Evolutionary conservation across 2,329 filamentous ascomycete genomes (phyloP).

Genomic region (Zasmidium angulare): DNA sequence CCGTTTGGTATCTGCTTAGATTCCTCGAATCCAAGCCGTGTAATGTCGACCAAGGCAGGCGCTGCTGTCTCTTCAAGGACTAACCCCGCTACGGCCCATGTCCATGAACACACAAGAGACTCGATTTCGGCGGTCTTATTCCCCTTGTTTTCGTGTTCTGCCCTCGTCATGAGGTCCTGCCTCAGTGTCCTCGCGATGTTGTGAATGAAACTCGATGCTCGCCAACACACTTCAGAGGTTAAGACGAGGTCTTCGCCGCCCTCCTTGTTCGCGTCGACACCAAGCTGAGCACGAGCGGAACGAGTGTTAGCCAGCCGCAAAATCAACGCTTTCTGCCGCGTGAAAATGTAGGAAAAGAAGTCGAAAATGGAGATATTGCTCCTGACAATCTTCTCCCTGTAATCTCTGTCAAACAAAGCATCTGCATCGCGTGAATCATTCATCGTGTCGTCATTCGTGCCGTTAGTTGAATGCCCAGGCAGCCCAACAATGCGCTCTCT

Average conservation of each 20-base stretch:
- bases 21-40: constrained; percentile 9
- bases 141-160: constrained; percentile 34
- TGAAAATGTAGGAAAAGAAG: constrained; percentile 91
- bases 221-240: constrained; percentile 81
- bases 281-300: constrained; percentile 43
- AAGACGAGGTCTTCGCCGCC: constrained; percentile 68
- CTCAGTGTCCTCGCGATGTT: constrained; percentile 77
- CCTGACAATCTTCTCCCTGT: constrained; percentile 85
- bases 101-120: constrained; percentile 75
- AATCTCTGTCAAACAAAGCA: constrained; percentile 62
- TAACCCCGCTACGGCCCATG: constrained; percentile 73
- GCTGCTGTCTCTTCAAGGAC: constrained; percentile 67
- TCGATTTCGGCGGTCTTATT: constrained; percentile 56
- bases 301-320: constrained; percentile 75
- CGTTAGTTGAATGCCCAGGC: constrained; percentile 16
- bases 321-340: constrained; percentile 79
- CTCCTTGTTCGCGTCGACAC: constrained; percentile 31
- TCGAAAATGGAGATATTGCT: constrained; percentile 97
- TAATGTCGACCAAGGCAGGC: constrained; percentile 26
- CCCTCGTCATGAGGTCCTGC: constrained; percentile 69
- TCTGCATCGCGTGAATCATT: constrained; percentile 17
- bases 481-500: constrained; percentile 27
- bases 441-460: constrained; percentile 11
- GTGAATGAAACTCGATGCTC: constrained; percentile 81
- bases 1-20: constrained; percentile 19